Conservation (phyloP, 345 rosid species). For the Aurinia saxatilis region DNA sequence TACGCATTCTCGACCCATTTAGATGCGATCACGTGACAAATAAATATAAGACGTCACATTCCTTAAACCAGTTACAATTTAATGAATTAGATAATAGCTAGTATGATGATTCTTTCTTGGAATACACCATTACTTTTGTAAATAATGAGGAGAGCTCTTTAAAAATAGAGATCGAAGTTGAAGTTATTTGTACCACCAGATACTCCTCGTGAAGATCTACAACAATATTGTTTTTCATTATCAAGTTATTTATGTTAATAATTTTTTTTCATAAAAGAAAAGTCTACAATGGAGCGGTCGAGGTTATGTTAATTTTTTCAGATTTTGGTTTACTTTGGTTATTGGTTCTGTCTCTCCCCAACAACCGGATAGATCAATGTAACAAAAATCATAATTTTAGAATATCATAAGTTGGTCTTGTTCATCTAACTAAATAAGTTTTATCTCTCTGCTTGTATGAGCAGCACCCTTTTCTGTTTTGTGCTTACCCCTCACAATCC, state of each 20-base stretch:
- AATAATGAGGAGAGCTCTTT: background rate
- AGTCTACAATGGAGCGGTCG: background rate
- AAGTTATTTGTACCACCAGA: background rate
- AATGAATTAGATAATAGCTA: too few species aligned
- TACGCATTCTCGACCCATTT: constrained; percentile 3
- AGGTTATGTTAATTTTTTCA: background rate
- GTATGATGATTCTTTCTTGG: too few species aligned
- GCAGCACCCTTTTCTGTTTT: too few species aligned
- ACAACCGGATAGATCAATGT: background rate
- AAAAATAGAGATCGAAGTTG: background rate
- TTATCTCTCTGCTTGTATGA: too few species aligned
- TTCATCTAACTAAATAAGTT: too few species aligned
- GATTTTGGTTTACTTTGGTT: background rate
- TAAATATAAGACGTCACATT: too few species aligned
- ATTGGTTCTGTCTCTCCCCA: background rate
- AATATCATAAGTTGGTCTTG: too few species aligned
- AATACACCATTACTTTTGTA: too few species aligned
- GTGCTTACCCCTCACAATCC: too few species aligned
- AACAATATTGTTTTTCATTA: background rate
- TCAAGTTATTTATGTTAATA: too few species aligned
- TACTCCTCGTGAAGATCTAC: background rate
- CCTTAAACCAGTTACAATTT: too few species aligned
- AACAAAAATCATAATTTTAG: too few species aligned
- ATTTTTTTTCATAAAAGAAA: background rate
- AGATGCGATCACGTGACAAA: background rate